Evolutionary conservation across 2,329 filamentous ascomycete genomes (phyloP).

Genomic region (Paraconiothyrium sp.): DNA sequence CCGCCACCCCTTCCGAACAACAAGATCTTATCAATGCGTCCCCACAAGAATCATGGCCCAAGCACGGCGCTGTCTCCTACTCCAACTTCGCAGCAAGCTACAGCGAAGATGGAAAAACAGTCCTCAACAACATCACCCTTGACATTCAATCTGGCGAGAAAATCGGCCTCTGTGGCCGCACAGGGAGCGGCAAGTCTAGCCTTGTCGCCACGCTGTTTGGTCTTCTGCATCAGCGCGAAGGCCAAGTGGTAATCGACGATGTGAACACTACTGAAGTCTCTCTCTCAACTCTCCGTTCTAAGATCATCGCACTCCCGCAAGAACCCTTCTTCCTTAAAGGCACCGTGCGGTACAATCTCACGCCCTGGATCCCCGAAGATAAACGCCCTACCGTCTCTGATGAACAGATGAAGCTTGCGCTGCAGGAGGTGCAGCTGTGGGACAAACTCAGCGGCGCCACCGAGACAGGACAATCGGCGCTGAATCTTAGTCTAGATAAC

Average conservation of each 20-base stretch:
- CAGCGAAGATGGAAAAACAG: conserved; percentile 26
- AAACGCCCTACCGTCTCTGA: conserved; percentile 18
- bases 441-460: conserved; percentile 19
- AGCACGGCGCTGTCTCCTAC: conserved; percentile 50
- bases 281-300: conserved; percentile 56
- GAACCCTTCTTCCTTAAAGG: conserved; percentile 60
- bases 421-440: conserved; percentile 31
- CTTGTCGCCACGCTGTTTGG: conserved; percentile 54
- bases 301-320: conserved; percentile 64
- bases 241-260: conserved; percentile 58
- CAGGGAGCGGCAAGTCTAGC: conserved; percentile 57
- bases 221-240: conserved; percentile 49
- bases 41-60: conserved; percentile 49
- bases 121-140: conserved; percentile 55
- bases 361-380: conserved; percentile 36
- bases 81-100: conserved; percentile 51
- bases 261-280: conserved; percentile 51
- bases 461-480: conserved; percentile 9
- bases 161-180: conserved; percentile 61
- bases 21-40: conserved; percentile 79
- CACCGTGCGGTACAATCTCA: conserved; percentile 54
- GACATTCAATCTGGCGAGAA: conserved; percentile 45
- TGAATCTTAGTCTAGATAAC: conserved; percentile 24
- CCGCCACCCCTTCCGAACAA: conserved; percentile 88
- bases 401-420: conserved; percentile 21